phyloP scores from a whole-genome alignment of 2,329 filamentous ascomycete species.

The Dothidotthia symphoricarpi region DNA sequence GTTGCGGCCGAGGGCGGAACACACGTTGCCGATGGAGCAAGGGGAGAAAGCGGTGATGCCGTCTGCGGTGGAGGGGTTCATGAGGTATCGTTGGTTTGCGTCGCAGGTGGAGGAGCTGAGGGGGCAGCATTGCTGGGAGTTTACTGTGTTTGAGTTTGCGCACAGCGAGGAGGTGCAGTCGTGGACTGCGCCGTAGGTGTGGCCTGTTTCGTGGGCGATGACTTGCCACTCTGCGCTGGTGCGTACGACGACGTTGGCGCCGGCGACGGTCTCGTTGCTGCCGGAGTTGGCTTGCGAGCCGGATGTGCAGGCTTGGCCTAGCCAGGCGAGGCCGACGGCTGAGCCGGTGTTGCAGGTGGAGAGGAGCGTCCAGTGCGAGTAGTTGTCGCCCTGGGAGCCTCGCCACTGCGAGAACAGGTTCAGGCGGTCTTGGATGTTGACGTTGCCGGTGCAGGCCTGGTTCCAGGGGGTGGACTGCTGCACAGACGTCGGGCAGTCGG shows the following conservation, averaged over 20 bases:
- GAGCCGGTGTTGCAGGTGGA: conserved; percentile 77
- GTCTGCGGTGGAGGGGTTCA: conserved; percentile 84
- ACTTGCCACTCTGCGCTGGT: conserved; percentile 90
- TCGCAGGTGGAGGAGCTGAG: conserved; percentile 66
- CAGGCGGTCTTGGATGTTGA: conserved; percentile 71
- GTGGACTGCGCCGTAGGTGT: conserved; percentile 94
- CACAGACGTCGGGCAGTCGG: conserved; percentile 69
- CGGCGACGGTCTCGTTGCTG: conserved; percentile 68
- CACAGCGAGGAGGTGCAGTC: conserved; percentile 78
- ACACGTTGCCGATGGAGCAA: conserved; percentile 91
- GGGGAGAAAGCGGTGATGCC: conserved; percentile 78
- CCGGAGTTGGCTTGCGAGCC: conserved; percentile 49
- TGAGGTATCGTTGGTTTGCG: conserved; percentile 78
- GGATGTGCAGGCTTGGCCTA: conserved; percentile 78
- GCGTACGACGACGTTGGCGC: conserved; percentile 84
- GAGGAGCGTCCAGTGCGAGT: conserved; percentile 91
- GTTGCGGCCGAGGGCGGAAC: conserved; percentile 74
- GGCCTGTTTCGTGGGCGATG: conserved; percentile 89
- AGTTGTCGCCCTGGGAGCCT: conserved; percentile 70
- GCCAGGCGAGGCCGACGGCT: conserved; percentile 89
- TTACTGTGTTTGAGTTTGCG: conserved; percentile 57
- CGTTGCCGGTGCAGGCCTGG: conserved; percentile 61
- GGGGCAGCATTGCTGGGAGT: conserved; percentile 75
- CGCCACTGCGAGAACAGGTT: conserved; percentile 90
- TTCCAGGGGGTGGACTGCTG: conserved; percentile 78